phyloP scores from a whole-genome alignment of 805 yeast species.

The Saccharomycopsis microspora region DNA sequence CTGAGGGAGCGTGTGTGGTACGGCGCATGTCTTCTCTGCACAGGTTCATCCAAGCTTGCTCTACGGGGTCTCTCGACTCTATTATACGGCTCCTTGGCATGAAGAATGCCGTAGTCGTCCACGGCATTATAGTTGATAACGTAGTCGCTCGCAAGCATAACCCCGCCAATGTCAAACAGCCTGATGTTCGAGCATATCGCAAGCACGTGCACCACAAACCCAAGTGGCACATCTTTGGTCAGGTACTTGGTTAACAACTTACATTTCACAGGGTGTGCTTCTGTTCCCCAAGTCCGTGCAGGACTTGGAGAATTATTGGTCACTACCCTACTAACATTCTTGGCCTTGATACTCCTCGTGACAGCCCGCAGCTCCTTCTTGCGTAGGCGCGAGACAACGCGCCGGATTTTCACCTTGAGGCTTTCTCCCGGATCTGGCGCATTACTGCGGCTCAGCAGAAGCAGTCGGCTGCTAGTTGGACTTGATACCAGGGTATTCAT shows the following conservation, averaged over 20 bases:
- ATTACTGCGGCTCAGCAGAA: too few species aligned
- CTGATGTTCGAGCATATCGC: conserved; percentile 54
- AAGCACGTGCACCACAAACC: conserved; percentile 58
- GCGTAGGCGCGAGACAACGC: too few species aligned
- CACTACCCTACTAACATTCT: neutral
- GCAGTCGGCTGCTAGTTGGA: too few species aligned
- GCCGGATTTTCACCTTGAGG: too few species aligned
- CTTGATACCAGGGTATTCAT: too few species aligned
- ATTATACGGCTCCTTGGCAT: neutral
- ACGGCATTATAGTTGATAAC: conserved; percentile 26
- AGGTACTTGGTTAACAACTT: conserved; percentile 53
- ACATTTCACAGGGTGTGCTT: conserved; percentile 50
- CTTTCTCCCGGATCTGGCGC: too few species aligned
- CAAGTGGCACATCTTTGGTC: conserved; percentile 71
- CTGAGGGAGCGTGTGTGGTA: conserved; percentile 1
- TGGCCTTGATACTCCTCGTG: neutral
- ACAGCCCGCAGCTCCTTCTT: neutral
- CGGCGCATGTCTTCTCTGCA: neutral
- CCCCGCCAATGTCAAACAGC: conserved; percentile 43
- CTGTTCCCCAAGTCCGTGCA: neutral
- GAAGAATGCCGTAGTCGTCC: conserved; percentile 12
- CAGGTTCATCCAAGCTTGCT: neutral
- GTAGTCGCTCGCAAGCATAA: conserved; percentile 61
- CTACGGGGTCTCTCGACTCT: neutral
- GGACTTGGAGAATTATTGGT: neutral